A percentile compares a stretch with the other conserved stretches of the same genome.
phyloP scores from a whole-genome alignment of 805 yeast genomes.

The Myxozyma neglecta region DNA sequence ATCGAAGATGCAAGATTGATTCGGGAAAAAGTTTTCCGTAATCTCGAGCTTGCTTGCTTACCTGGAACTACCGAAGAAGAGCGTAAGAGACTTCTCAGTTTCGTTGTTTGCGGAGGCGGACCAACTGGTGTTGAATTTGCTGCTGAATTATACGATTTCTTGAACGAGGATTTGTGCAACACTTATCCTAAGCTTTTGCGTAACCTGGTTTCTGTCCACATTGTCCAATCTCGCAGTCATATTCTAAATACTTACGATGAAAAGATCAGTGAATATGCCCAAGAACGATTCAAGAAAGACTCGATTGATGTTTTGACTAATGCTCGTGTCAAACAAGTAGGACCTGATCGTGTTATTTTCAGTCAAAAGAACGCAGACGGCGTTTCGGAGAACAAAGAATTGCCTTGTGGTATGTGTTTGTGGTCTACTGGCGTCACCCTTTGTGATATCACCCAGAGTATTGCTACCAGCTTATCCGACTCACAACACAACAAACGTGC shows the following conservation, averaged over 20 bases:
- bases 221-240: conserved; percentile 67
- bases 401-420: conserved; percentile 67
- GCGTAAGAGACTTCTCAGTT: conserved; percentile 58
- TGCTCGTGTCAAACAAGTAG: conserved; percentile 60
- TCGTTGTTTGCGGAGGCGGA: conserved; percentile 74
- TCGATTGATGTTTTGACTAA: conserved; percentile 62
- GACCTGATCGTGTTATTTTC: conserved; percentile 59
- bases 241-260: conserved; percentile 69
- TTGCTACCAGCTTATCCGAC: conserved; percentile 49
- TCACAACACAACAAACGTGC: conserved; percentile 64
- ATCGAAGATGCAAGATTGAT: conserved; percentile 63
- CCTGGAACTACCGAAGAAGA: conserved; percentile 66
- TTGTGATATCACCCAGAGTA: conserved; percentile 58
- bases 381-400: conserved; percentile 43
- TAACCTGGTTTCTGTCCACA: conserved; percentile 64
- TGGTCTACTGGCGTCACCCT: conserved; percentile 80
- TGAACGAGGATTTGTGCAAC: conserved; percentile 62
- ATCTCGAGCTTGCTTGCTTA: conserved; percentile 61
- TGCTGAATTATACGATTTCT: conserved; percentile 65
- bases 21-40: conserved; percentile 54
- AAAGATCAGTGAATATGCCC: conserved; percentile 63
- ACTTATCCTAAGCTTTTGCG: conserved; percentile 60
- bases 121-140: conserved; percentile 77
- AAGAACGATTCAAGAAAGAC: conserved; percentile 62
- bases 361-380: conserved; percentile 52